Percentiles rank a stretch among this genome's conserved stretches.
Conservation (phyloP, 768 basidiomycete species). For the Boletus eberwhitei region DNA sequence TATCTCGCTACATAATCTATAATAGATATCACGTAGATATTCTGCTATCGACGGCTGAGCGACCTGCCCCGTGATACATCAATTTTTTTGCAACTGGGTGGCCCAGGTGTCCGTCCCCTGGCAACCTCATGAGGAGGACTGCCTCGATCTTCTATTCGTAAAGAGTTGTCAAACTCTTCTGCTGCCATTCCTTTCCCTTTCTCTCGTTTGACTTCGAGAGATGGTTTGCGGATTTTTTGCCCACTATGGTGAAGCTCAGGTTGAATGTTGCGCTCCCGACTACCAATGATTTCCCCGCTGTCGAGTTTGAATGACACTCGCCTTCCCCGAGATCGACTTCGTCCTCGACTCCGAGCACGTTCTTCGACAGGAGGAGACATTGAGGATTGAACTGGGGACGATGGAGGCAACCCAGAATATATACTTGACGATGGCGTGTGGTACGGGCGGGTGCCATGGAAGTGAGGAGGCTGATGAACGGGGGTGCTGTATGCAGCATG, state of each 20-base stretch:
- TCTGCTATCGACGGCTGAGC: conserved; percentile 20
- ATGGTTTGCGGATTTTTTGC: conserved; percentile 5
- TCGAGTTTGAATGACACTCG: conserved; percentile 55
- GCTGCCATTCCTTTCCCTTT: conserved; percentile 15
- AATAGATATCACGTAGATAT: conserved; percentile 5
- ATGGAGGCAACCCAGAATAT: conserved; percentile 50
- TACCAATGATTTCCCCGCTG: conserved; percentile 16
- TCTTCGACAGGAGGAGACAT: conserved; percentile 36
- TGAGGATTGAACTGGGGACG: conserved; percentile 42
- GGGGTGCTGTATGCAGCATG: conserved; percentile 6
- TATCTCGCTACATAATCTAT: conserved; percentile 9
- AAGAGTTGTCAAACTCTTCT: neutral
- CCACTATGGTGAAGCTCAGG: conserved; percentile 2
- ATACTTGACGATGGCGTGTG: conserved; percentile 38
- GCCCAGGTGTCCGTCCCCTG: conserved; percentile 29
- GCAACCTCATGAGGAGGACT: conserved; percentile 5
- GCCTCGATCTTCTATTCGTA: conserved; percentile 14
- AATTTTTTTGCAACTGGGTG: conserved; percentile 16
- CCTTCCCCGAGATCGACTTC: conserved; percentile 53
- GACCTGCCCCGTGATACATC: conserved; percentile 20
- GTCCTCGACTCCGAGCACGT: conserved; percentile 38
- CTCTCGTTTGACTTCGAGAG: conserved; percentile 12
- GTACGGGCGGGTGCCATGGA: conserved; percentile 18
- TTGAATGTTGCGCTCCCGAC: conserved; percentile 6
- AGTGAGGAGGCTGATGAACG: conserved; percentile 13